Evolutionary conservation across 2,329 filamentous ascomycete species (phyloP), one percentile per base, ranked within the genome.

Genomic region (Alternaria sp.): DNA sequence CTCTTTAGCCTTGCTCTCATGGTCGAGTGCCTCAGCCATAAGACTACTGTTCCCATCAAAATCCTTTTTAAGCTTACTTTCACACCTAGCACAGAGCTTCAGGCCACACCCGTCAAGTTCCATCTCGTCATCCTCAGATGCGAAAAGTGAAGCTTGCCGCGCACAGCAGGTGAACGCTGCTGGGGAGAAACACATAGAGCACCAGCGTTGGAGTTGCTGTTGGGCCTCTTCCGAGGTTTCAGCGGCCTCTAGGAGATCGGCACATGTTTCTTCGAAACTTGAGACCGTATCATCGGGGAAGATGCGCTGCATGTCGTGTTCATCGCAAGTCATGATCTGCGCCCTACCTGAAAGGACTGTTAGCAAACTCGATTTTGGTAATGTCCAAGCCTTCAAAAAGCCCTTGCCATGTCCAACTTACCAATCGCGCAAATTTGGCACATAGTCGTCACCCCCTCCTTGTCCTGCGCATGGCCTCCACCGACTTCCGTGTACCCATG

Each of bases 401-500:
- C 14, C 1, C 14, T 0, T 11, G 3, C 14, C 0, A 8, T 5
- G 9, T 45, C 22, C 0, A 27, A 44, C 55, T 22, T 60, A 60
- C n/a, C 16, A 3, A 63, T 57, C 0, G 62, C 66, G 59, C 76
- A 78, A 0, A 27, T 16, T 0, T 51, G 11, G 38, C 76, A 78
- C 74, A 78, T 76, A 0, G 7, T 58, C 5, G 73, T 76, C 3
- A 49, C 7, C 6, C 59, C 60, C 5, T 55, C 72, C 10, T 74
- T 59, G 8, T 74, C 59, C 7, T 69, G 68, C 6, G 65, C 62
- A 60, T 83, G 78, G 2, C 81, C 82, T 20, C 74, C 76, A 2
- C 48, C 62, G 0, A 82, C 51, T 48, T 84, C 82, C 1, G 74
- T 73, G 48, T 76, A 80, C 4, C 77, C 80, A 18, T 71, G 67